Evolutionary conservation across 2,329 filamentous ascomycete species (phyloP).

Genomic region (Arthrinium phaeospermum): DNA sequence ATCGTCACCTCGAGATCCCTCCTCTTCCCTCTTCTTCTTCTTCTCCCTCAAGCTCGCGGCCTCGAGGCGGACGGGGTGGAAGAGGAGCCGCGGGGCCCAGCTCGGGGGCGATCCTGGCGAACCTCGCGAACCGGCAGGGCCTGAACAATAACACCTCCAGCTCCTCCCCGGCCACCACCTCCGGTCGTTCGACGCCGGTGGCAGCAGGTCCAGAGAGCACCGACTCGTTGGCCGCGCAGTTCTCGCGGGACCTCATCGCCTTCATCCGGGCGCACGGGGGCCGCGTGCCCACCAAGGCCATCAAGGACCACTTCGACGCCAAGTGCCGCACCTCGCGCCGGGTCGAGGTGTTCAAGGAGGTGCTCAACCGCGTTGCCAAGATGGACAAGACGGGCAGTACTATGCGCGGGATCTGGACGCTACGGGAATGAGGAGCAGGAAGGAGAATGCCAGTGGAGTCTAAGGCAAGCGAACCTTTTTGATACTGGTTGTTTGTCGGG

Average conservation of each 20-base stretch:
- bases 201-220: slow-evolving; percentile 31
- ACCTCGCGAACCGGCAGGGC: slow-evolving; percentile 63
- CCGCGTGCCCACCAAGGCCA: slow-evolving; percentile 78
- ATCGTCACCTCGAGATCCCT: slow-evolving; percentile 55
- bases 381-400: slow-evolving; percentile 65
- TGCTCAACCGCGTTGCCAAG: slow-evolving; percentile 76
- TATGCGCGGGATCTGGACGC: slow-evolving; percentile 58
- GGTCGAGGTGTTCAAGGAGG: slow-evolving; percentile 80
- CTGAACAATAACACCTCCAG: slow-evolving; percentile 24
- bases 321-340: slow-evolving; percentile 73
- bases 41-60: slow-evolving; percentile 66
- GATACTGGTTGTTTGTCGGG: neutral
- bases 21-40: neutral
- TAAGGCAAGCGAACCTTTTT: neutral
- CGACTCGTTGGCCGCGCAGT: slow-evolving; percentile 2
- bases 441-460: neutral
- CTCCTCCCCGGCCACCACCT: neutral
- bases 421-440: neutral
- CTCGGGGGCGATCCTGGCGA: slow-evolving; percentile 61
- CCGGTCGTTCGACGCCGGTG: slow-evolving; percentile 32
- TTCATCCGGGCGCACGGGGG: slow-evolving; percentile 83
- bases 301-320: slow-evolving; percentile 89
- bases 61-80: slow-evolving; percentile 57
- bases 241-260: slow-evolving; percentile 46
- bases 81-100: slow-evolving; percentile 57